Percentiles rank a stretch among this genome's conserved stretches.
Evolutionary conservation across 164 flowering plant genomes (phyloP).

Genomic region (Saururus chinensis): DNA sequence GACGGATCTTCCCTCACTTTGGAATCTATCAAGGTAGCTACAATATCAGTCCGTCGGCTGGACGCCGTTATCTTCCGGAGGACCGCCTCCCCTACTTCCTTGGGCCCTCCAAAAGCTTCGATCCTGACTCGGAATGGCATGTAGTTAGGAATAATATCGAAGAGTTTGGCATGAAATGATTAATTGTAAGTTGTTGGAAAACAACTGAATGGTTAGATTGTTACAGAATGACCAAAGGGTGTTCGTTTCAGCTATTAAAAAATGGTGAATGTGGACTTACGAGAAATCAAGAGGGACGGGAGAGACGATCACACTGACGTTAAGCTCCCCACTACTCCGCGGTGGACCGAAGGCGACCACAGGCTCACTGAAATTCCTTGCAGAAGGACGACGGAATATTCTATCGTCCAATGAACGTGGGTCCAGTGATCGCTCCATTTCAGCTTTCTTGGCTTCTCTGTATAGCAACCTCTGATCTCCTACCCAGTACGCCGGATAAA

Average conservation of each 20-base stretch:
- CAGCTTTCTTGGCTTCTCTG: constrained; percentile 59
- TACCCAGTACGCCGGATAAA: constrained; percentile 86
- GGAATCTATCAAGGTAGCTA: constrained; percentile 48
- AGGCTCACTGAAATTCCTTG: constrained; percentile 43
- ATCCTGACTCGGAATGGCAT: constrained; percentile 27
- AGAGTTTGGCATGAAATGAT: neutral
- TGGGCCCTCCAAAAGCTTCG: constrained; percentile 83
- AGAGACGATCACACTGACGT: constrained; percentile 87
- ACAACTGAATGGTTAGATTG: too few species aligned
- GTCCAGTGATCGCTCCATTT: constrained; percentile 59
- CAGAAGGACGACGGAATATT: constrained; percentile 21
- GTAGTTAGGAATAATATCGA: neutral
- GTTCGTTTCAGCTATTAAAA: too few species aligned
- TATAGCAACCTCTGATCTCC: constrained; percentile 76
- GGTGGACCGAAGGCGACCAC: constrained; percentile 88
- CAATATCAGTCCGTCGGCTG: constrained; percentile 37
- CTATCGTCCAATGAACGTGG: constrained; percentile 42
- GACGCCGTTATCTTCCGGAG: constrained; percentile 46
- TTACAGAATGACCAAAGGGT: too few species aligned
- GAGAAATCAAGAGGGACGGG: constrained; percentile 71
- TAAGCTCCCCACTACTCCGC: constrained; percentile 85
- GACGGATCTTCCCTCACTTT: constrained; percentile 38
- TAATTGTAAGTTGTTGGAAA: neutral
- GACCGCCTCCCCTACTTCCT: constrained; percentile 79
- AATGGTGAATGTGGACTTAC: constrained; percentile 30